phyloP scores from a whole-genome alignment of 495 filamentous ascomycete species.

The Penicillium herquei region DNA sequence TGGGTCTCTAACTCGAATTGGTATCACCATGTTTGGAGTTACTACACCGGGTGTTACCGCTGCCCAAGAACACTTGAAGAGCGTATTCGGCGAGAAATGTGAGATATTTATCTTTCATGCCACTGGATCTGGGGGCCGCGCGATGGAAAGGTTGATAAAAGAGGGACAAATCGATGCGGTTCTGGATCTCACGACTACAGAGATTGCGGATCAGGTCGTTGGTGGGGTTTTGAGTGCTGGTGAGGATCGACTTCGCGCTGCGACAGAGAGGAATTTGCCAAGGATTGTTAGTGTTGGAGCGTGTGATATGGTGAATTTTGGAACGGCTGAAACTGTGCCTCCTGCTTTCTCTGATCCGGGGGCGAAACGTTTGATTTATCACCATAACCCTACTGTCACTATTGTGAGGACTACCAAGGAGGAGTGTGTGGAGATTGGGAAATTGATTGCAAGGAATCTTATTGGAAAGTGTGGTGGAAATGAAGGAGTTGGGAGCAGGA shows the following conservation, averaged over 20 bases:
- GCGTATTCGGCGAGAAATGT: slow-evolving; percentile 22
- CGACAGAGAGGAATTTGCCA: slow-evolving; percentile 54
- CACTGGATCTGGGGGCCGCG: slow-evolving; percentile 62
- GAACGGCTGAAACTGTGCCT: slow-evolving; percentile 50
- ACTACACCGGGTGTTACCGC: slow-evolving; percentile 60
- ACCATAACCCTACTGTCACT: slow-evolving; percentile 66
- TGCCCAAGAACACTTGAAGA: slow-evolving; percentile 45
- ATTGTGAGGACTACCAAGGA: slow-evolving; percentile 56
- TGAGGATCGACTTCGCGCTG: slow-evolving; percentile 49
- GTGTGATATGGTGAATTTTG: slow-evolving; percentile 70
- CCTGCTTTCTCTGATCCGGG: slow-evolving; percentile 37
- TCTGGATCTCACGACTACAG: slow-evolving; percentile 67
- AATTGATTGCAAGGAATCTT: slow-evolving; percentile 53
- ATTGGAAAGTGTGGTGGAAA: slow-evolving; percentile 14
- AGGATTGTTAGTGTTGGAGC: slow-evolving; percentile 64
- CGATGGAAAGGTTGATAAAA: slow-evolving; percentile 62
- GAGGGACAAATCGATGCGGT: slow-evolving; percentile 58
- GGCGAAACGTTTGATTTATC: slow-evolving; percentile 45
- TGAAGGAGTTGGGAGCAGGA: slow-evolving; percentile 19
- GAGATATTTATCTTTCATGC: slow-evolving; percentile 70
- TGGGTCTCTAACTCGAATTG: no score
- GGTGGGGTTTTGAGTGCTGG: slow-evolving; percentile 63
- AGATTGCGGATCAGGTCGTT: slow-evolving; percentile 60
- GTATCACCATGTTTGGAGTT: slow-evolving; percentile 73
- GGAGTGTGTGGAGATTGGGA: slow-evolving; percentile 53